Base-by-base conservation (phyloP, 306 rosid genomes). In the Calophaca sinica region DNA sequence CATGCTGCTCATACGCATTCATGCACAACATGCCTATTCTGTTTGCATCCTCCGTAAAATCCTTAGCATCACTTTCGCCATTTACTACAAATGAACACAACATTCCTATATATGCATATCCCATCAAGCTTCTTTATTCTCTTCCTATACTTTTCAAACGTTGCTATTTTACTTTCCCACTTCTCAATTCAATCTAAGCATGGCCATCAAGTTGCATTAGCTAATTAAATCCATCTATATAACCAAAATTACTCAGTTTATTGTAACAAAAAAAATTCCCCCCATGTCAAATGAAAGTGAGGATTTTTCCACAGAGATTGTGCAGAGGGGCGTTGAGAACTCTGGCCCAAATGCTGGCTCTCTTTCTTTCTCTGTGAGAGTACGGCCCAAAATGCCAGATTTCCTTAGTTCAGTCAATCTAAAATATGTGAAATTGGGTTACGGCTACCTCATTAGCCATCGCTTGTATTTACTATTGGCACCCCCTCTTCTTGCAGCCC, bases 351-450 rank as follows among this genome's bases (percentile, higher is more conserved):
- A 80, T 70, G 76, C 60, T 15, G 87, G 68, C 5, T 67, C 86
- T 63, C 9, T 81, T 48, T 82, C 84, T 20, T 85, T 82, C 80
- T 79, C 78, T 5, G 82, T 85, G 36, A 75, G 62, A 79, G 84
- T 85, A 2, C 7, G 68, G 70, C 88, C 82, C 9, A 85, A 42
- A 6, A 53, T 85, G 5, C 88, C 86, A 36, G 88, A 85, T 79
- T 85, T 85, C 20, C 86, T 82, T 1, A 79, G 82, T 67, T 82
- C 86, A 31, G 86, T 85, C 1, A 85, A 82, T 69, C 81, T 85
- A 14, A 85, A 85, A 12, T 82, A 85, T 79, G 86, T 82, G 53
- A 85, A 82, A 73, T 74, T 85, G 69, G 88, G 86, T 9, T 85
- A 85, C 41, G 84, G 80, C 35, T 82, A 82, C 53, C 88, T 85